Conservation (phyloP, 805 yeast genomes). For the Metschnikowia cerradonensis region DNA sequence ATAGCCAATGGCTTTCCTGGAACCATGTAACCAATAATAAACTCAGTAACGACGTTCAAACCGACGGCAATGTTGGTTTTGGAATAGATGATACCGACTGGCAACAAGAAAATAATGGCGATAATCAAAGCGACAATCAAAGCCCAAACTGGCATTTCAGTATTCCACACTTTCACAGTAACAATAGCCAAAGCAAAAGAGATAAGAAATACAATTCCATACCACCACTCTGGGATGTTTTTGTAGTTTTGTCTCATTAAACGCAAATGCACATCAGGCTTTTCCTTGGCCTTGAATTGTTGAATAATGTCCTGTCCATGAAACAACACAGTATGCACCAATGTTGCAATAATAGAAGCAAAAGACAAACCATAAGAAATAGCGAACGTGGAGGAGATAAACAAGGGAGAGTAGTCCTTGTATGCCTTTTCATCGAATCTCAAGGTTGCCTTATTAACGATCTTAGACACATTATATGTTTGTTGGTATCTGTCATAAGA, state of each 20-base stretch:
- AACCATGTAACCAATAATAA: constrained; percentile 41
- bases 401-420: constrained; percentile 59
- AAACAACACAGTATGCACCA: constrained; percentile 54
- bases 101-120: constrained; percentile 37
- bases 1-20: constrained; percentile 48
- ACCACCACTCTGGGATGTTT: constrained; percentile 46
- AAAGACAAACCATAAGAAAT: constrained; percentile 54
- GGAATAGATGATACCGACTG: constrained; percentile 37
- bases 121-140: constrained; percentile 37
- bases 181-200: constrained; percentile 36
- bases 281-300: constrained; percentile 26
- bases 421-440: constrained; percentile 46
- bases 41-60: constrained; percentile 41
- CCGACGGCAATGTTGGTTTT: constrained; percentile 37
- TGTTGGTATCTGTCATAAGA: constrained; percentile 51
- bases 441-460: constrained; percentile 39
- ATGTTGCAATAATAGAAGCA: constrained; percentile 60
- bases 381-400: constrained; percentile 53
- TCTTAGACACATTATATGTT: constrained; percentile 46
- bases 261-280: constrained; percentile 46
- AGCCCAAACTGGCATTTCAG: constrained; percentile 43
- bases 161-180: constrained; percentile 36
- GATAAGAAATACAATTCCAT: constrained; percentile 24
- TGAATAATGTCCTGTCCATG: constrained; percentile 49
- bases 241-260: constrained; percentile 46